Evolutionary conservation across 106 monocot genomes (phyloP).

Genomic region (Acanthochlamys bracteata): DNA sequence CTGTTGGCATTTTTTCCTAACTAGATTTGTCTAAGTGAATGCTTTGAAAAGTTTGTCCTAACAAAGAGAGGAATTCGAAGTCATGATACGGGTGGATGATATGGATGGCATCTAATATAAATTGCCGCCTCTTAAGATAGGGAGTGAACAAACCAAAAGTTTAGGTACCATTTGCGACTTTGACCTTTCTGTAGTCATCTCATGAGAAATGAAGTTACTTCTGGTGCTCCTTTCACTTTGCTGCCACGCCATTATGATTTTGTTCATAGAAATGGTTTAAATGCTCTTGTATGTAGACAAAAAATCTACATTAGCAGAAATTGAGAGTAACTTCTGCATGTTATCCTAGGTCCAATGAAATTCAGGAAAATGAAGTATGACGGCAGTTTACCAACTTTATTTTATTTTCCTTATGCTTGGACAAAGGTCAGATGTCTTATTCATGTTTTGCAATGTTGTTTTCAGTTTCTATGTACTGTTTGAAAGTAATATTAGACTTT

Average conservation of each 20-base stretch:
- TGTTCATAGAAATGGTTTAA: no score
- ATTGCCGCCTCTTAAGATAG: no score
- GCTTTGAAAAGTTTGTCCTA: no score
- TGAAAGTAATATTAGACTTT: not conserved
- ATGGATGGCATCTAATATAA: no score
- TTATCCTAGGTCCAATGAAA: constrained; percentile 32
- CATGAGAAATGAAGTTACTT: no score
- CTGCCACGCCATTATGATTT: no score
- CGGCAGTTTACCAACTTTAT: constrained; percentile 33
- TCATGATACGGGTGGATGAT: no score
- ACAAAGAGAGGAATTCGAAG: no score
- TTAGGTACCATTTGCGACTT: no score
- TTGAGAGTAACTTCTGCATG: not conserved
- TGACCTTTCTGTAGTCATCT: no score
- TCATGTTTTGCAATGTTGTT: not conserved
- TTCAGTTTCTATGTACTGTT: not conserved
- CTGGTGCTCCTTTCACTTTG: no score
- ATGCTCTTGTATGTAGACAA: not conserved
- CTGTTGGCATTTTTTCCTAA: not conserved
- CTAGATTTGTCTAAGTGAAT: not conserved
- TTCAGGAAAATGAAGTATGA: constrained; percentile 20
- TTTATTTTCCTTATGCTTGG: constrained; percentile 31
- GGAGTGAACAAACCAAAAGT: no score
- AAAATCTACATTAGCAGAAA: not conserved
- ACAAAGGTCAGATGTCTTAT: constrained; percentile 28